Evolutionary conservation across 164 flowering plant species (phyloP), one percentile per base, ranked within the genome.

Genomic region (Dillenia turbinata): DNA sequence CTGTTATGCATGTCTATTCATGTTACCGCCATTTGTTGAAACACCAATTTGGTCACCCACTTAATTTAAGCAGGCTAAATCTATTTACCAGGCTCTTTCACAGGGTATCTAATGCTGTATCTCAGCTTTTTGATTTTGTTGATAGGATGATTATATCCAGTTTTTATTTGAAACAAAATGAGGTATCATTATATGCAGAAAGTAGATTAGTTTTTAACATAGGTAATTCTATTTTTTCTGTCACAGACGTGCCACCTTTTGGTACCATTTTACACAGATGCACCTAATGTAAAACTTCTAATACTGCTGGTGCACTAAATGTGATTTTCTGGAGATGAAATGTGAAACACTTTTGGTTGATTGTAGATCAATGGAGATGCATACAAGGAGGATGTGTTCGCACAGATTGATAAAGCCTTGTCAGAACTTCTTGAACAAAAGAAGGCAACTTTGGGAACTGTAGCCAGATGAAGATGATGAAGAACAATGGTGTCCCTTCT

Each of bases 281-380:
- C 40, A 10, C 2, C 2, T 22, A 22, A 10, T 10, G 19, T 56
- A 9, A 2, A 12, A 13, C 0, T 54, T 66, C 16, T 5, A 9
- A 12, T 1, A 51, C 16, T 49, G 33, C 2, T 26, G 5, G 33
- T 5, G 5, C 5, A 33, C 6, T 33, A 4, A 5, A 33, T 33
- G 40, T 33, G 4, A 7, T 33, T 33, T 33, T 33, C 6, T 33
- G 40, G 40, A 33, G 40, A 33, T 33, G 40, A 33, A 33, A 33
- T 33, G 7, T 33, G 40, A 33, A 33, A 6, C 40, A 33, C 6
- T 33, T 50, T 50, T 62, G 13, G 49, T 57, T 71, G 44, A 52
- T 74, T 79, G 69, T 81, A 91, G 95, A 71, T 88, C 22, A 69
- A 88, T 63, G 94, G 97, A 67, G 79, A 66, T 70, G 76, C 44